These are phyloP conservation scores for Nicotiana benthamiana DNA, from an alignment of 257 asterid species.

Conservation along the genomic window DNA sequence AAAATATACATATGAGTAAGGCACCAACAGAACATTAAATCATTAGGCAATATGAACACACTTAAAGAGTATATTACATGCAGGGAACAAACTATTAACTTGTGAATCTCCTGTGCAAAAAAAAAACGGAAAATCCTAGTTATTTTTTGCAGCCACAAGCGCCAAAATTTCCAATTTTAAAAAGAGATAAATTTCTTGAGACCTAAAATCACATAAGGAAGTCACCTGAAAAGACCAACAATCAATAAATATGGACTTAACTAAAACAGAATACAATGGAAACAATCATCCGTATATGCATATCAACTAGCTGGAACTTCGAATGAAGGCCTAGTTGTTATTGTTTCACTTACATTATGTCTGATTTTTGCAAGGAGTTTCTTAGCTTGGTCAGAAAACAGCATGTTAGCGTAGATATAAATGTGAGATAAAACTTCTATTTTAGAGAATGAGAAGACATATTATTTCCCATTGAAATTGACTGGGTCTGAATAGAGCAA, in stretches of 20 bases:
- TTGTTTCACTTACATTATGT: background rate
- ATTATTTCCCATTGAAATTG: background rate
- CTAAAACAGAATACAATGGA: background rate
- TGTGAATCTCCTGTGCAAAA: background rate
- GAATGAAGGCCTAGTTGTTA: background rate
- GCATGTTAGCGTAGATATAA: background rate
- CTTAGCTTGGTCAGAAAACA: background rate
- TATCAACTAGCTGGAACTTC: background rate
- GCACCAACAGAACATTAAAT: background rate
- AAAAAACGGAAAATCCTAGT: background rate
- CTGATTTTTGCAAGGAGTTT: background rate
- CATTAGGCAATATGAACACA: background rate
- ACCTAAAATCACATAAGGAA: background rate
- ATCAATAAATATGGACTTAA: background rate
- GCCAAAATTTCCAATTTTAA: background rate
- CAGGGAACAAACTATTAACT: background rate
- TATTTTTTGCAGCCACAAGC: background rate
- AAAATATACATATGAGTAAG: background rate
- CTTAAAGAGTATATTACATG: background rate
- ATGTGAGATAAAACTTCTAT: background rate
- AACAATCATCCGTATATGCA: background rate
- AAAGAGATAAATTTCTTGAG: background rate
- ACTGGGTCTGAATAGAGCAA: background rate
- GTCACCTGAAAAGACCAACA: background rate
- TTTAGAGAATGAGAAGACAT: background rate